Evolutionary conservation across 768 basidiomycete genomes (phyloP), one percentile per base, ranked within the genome.

Genomic region (Termitomyces sp.): DNA sequence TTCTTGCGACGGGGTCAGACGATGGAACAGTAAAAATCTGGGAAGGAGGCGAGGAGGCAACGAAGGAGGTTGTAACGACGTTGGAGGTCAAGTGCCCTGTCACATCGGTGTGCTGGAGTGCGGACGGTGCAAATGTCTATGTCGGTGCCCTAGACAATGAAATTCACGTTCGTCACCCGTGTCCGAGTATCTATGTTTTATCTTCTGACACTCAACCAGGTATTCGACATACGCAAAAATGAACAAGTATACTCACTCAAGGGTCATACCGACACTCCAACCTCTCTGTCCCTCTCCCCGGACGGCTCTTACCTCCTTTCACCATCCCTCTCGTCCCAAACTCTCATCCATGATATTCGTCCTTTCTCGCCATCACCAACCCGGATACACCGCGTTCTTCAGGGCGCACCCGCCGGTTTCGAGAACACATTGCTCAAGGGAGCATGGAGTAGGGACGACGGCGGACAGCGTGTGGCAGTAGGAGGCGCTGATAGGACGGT

Each of bases 61-160:
- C 67, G 2, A 96, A 93, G 70, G 75, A 83, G 2, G 78, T 89
- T 18, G 84, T 97, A 16, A 86, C 87, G 11, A 85, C 87, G 48
- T 90, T 94, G 62, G 88, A 93, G 54, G 62, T 93, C 18, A 92
- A 92, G 5, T 94, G 90, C 67, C 95, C 97, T 0, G 90, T 94
- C 32, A 99, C 96, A 14, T 79, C 88, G 1, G 95, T 95, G 0
- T 88, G 87, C 64, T 98, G 91, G 94, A 89, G 90, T 69, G 85
- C 84, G 20, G 97, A 99, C 67, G 97, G 93, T 2, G 81, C 89
- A 58, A 88, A 84, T 58, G 80, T 97, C 35, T 99, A 92, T 63
- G 83, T 92, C n/a, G 95, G 88, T 5, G 94, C 91, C 14, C 71
- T 98, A 65, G 96, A 99, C 72, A 99, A 99, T 63, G 93, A 94